Base-by-base conservation (phyloP, 2,329 filamentous ascomycete species). In the Trichocomaceae sp. region DNA sequence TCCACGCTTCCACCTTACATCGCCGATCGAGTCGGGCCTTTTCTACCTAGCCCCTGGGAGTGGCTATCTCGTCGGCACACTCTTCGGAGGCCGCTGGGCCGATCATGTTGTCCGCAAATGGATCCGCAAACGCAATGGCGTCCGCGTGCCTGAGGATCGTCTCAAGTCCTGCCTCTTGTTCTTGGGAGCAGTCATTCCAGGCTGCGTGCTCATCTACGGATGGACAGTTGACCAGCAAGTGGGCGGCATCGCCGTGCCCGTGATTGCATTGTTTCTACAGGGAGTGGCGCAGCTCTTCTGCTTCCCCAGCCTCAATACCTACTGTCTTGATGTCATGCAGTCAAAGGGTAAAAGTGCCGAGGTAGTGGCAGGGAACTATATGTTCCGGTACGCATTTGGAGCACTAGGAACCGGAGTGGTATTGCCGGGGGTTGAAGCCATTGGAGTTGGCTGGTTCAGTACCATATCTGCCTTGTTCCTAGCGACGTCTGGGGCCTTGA, bases 291-390 rank as follows among this genome's bases (percentile, higher is more conserved):
- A 90, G 68, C 73, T 90, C 5, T 87, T 89, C 64, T 87, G 85
- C 62, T 90, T 90, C 63, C 86, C 86, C 0, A 83, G 80, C 47
- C 68, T 91, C 58, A 90, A 91, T 67, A 88, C 87, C 0, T 91
- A 93, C 70, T 91, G 87, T 66, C 71, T 93, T 41, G 88, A 93
- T 67, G 87, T 92, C 12, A 89, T 91, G 84, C 86, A 86, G 60
- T 64, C 68, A 2, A 67, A 64, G 20, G 77, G 77, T 1, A 75
- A 80, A 29, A 83, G 83, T 44, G 82, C 85, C 3, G 88, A 93
- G 64, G 86, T 92, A 3, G 82, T 89, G 44, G 87, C 87, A 0
- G 86, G 87, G 0, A 93, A 92, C 68, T 93, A 91, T 68, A 83
- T 90, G 63, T 76, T 88, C 50, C 78, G 88, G 5, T 93, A 92